Evolutionary conservation across 305 asterid genomes (phyloP).

Genomic region (Solanum chacoense): DNA sequence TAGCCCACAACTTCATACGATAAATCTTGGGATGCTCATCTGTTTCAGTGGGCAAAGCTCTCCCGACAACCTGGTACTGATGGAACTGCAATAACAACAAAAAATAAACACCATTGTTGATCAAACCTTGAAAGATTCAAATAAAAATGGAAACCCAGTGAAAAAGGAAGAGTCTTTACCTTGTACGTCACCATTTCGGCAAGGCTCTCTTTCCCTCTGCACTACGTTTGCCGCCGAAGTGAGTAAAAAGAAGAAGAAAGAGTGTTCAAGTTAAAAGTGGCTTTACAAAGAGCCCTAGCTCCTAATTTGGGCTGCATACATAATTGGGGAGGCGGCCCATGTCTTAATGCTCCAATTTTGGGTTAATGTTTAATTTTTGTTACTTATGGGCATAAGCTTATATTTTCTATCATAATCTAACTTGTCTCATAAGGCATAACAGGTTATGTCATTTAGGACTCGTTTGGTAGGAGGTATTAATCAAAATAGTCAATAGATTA

Average conservation of each 20-base stretch:
- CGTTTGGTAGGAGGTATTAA: no score
- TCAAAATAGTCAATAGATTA: no score
- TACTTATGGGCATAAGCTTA: no score
- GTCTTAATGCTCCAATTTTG: background rate
- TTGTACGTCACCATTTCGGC: constrained; percentile 6
- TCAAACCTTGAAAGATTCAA: background rate
- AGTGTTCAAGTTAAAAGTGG: background rate
- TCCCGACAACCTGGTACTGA: constrained; percentile 18
- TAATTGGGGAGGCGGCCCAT: background rate
- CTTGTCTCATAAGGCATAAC: no score
- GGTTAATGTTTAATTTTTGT: background rate
- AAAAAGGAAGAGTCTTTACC: background rate
- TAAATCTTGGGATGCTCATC: constrained; percentile 82
- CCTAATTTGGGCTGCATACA: background rate
- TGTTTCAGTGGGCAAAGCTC: constrained; percentile 8
- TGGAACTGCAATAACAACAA: constrained; percentile 4
- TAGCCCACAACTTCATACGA: constrained; percentile 88
- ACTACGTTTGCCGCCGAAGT: background rate
- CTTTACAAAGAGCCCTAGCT: background rate
- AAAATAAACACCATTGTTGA: background rate
- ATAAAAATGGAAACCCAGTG: background rate
- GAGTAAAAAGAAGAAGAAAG: background rate
- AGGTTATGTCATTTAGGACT: no score
- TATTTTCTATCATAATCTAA: background rate
- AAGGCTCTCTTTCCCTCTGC: background rate